A percentile compares a stretch with the other conserved stretches of the same genome.
Conservation (phyloP, 2,329 filamentous ascomycete genomes). For the Fusarium odoratissimum region DNA sequence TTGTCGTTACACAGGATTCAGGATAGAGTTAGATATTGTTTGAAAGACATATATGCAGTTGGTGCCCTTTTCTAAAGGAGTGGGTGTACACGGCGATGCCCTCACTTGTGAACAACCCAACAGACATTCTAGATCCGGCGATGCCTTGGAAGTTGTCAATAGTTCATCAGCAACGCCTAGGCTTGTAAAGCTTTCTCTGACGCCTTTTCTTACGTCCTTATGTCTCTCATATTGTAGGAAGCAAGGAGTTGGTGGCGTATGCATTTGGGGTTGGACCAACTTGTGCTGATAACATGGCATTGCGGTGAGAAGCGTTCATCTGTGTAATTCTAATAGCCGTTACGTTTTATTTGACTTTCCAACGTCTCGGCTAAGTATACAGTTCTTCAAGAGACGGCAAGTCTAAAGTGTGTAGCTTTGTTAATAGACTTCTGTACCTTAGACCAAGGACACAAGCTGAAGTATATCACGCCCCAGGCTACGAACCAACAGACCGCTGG, state of each 20-base stretch:
- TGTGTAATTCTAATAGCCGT: no score
- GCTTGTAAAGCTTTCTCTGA: neutral
- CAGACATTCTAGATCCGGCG: neutral
- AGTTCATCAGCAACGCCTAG: neutral
- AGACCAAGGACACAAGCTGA: neutral
- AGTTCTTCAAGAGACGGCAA: neutral
- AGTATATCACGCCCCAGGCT: neutral
- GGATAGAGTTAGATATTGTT: neutral
- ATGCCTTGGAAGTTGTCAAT: neutral
- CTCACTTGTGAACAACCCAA: neutral
- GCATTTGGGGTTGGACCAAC: neutral
- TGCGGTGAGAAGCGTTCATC: neutral
- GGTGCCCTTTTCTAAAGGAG: neutral
- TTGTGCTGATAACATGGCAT: neutral
- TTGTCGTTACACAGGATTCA: neutral
- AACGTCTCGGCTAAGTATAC: neutral
- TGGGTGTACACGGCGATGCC: constrained; percentile 8
- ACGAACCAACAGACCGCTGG: neutral
- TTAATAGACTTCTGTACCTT: neutral
- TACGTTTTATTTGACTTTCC: neutral
- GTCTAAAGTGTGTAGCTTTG: neutral
- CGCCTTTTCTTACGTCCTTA: neutral
- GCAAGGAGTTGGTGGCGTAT: constrained; percentile 15
- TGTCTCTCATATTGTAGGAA: neutral
- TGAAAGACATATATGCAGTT: neutral